A percentile compares a stretch with the other conserved stretches of the same genome.
Evolutionary conservation across 495 filamentous ascomycete genomes (phyloP).

Genomic region (Lentithecium fluviatile): DNA sequence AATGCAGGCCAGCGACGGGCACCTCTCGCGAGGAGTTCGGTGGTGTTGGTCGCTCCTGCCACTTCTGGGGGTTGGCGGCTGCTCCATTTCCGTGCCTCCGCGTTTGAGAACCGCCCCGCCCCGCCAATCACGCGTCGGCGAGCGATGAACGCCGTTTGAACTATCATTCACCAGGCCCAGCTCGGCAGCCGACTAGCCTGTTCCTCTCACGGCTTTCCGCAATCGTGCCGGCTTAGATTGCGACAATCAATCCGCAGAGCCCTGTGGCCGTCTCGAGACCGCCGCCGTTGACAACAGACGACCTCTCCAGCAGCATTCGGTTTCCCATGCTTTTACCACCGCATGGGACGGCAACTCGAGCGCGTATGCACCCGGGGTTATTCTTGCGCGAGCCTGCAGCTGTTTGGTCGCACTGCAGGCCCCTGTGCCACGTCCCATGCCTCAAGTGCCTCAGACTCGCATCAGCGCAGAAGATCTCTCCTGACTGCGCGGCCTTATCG

Average conservation of each 20-base stretch:
- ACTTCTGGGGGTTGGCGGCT: slow-evolving; percentile 2
- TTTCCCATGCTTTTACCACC: no score
- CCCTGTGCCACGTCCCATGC: no score
- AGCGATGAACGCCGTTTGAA: neutral
- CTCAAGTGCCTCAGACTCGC: no score
- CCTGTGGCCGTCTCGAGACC: neutral
- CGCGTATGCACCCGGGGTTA: no score
- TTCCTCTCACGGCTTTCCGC: slow-evolving; percentile 10
- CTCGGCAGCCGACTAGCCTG: slow-evolving; percentile 22
- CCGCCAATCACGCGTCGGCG: neutral
- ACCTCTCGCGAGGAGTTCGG: slow-evolving; percentile 2
- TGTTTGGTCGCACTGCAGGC: no score
- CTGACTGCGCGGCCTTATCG: neutral
- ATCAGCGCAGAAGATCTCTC: neutral
- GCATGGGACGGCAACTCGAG: neutral
- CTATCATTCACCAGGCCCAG: slow-evolving; percentile 8
- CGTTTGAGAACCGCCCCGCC: slow-evolving; percentile 15
- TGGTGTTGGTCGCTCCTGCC: slow-evolving; percentile 1
- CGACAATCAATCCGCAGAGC: neutral
- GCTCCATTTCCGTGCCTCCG: slow-evolving; percentile 27
- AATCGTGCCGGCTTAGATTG: neutral
- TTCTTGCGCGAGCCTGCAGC: no score
- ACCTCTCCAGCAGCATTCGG: no score
- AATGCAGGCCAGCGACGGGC: neutral
- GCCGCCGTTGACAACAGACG: neutral